Conservation (phyloP, 345 rosid genomes). For the Arabis hirsuta region DNA sequence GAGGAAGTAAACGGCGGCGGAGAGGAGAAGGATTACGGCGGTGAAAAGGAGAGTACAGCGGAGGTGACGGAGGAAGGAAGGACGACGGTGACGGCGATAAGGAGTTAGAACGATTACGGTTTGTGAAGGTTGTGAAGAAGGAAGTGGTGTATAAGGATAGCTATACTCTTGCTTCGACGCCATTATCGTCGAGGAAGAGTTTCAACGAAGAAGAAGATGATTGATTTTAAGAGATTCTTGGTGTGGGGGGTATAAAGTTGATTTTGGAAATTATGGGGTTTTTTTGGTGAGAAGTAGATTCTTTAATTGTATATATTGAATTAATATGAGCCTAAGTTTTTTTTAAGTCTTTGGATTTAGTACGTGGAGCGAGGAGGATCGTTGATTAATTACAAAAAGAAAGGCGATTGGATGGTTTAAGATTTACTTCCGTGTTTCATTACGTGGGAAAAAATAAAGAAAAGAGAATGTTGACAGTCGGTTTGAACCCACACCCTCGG, state of each 20-base stretch:
- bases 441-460: neutral
- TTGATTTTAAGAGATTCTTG: neutral
- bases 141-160: slow-evolving; percentile 50
- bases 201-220: neutral
- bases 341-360: neutral
- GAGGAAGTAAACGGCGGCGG: slow-evolving; percentile 56
- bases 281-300: neutral
- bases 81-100: slow-evolving; percentile 41
- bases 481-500: slow-evolving; percentile 99
- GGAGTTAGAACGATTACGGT: slow-evolving; percentile 61
- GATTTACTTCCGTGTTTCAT: neutral
- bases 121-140: slow-evolving; percentile 39
- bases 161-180: slow-evolving; percentile 44
- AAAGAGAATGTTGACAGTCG: slow-evolving; percentile 71
- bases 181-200: slow-evolving; percentile 38
- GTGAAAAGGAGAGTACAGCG: slow-evolving; percentile 54
- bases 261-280: neutral
- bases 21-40: slow-evolving; percentile 55
- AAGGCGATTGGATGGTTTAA: neutral
- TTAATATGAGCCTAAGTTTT: neutral
- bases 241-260: slow-evolving; percentile 4
- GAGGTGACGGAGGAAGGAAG: slow-evolving; percentile 38
- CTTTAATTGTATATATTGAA: neutral
- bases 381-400: neutral
- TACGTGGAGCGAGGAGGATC: neutral